These are phyloP conservation scores for Cladosporium halotolerans DNA, from an alignment of 2,329 filamentous ascomycete genomes.

Conservation along the genomic window DNA sequence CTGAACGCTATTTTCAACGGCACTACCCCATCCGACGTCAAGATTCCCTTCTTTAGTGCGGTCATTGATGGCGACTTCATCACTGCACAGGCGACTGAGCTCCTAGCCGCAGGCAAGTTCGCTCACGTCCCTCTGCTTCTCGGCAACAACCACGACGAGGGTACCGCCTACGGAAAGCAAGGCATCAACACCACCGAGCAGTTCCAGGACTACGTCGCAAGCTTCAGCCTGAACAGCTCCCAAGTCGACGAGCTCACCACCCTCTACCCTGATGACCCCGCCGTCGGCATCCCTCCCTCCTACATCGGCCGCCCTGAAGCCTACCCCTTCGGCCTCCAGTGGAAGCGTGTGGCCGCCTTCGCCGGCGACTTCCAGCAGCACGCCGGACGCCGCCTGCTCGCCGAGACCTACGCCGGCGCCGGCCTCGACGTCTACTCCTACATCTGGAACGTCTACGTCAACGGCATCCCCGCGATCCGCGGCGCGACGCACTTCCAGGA, in stretches of 20 bases:
- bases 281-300: constrained; percentile 1
- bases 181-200: constrained; percentile 22
- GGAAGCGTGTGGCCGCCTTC: constrained; percentile 7
- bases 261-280: constrained; percentile 7
- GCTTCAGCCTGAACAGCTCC: not conserved
- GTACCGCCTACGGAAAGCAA: constrained; percentile 19
- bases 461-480: constrained; percentile 1
- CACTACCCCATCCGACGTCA: constrained; percentile 5
- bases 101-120: constrained; percentile 12
- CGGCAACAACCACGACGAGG: constrained; percentile 25
- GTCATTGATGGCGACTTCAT: constrained; percentile 8
- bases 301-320: not conserved
- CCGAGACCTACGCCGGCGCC: constrained; percentile 3
- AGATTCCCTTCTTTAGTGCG: not conserved
- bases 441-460: constrained; percentile 8
- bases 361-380: constrained; percentile 9
- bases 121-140: constrained; percentile 24
- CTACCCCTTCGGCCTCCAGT: not conserved
- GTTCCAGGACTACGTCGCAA: constrained; percentile 10
- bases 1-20: constrained; percentile 20
- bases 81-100: not conserved
- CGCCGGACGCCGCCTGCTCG: constrained; percentile 3
- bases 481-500: constrained; percentile 40
- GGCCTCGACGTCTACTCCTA: constrained; percentile 4
- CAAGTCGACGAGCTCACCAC: not conserved